Conservation (phyloP, 352 stramenopile genomes). For the Thalassiosira mediterranea region DNA sequence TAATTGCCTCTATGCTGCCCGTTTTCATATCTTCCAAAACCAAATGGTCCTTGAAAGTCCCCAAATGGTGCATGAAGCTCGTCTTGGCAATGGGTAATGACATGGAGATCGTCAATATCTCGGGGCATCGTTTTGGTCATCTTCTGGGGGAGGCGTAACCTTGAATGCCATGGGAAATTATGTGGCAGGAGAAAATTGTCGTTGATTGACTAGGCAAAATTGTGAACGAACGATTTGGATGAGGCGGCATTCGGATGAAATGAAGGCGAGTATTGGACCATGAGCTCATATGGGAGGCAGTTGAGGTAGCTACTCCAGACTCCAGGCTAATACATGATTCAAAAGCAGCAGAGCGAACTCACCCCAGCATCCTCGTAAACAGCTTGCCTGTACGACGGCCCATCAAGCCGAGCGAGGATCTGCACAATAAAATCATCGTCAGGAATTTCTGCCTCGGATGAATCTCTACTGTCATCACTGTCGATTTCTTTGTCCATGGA, state of each 20-base stretch:
- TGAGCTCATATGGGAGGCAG: constrained; percentile 9
- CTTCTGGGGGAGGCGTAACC: constrained; percentile 36
- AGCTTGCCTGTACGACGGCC: constrained; percentile 52
- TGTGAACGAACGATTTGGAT: constrained; percentile 22
- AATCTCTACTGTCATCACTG: no score
- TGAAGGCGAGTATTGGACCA: constrained; percentile 16
- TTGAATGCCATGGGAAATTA: constrained; percentile 54
- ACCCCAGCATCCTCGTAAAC: constrained; percentile 58
- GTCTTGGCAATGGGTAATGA: constrained; percentile 66
- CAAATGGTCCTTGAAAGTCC: constrained; percentile 61
- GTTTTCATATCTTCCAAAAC: constrained; percentile 72
- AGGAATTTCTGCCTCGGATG: constrained; percentile 18
- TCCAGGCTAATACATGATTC: no score
- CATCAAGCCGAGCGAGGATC: constrained; percentile 64
- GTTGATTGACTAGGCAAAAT: constrained; percentile 31
- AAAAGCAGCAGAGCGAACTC: constrained; percentile 10
- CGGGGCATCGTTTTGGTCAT: constrained; percentile 73
- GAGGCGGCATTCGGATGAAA: constrained; percentile 46
- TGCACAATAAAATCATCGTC: constrained; percentile 50
- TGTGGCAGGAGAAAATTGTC: constrained; percentile 47
- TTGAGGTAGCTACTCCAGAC: no score
- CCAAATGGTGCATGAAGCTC: constrained; percentile 56
- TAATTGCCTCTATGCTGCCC: constrained; percentile 58
- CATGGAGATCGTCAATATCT: constrained; percentile 80
- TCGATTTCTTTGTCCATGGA: not conserved